phyloP scores from a whole-genome alignment of 2,329 filamentous ascomycete genomes.

The Hirsutella rhossiliensis region DNA sequence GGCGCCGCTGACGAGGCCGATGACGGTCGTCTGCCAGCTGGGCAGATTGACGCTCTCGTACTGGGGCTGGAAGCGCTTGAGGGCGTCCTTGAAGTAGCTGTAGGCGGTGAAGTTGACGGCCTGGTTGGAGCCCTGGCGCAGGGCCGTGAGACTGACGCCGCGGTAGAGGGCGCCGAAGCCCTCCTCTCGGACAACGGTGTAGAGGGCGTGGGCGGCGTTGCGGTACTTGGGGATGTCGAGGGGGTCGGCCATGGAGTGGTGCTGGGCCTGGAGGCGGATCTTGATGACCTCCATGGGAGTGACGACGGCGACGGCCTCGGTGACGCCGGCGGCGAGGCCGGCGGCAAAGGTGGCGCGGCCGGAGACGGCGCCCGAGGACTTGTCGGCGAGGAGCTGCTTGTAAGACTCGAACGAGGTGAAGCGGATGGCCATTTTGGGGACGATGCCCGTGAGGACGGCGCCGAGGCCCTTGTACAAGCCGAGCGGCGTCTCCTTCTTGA shows the following conservation, averaged over 20 bases:
- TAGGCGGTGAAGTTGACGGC: slow-evolving; percentile 99
- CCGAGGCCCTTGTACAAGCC: slow-evolving; percentile 97
- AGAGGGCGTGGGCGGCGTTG: slow-evolving; percentile 72
- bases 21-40: slow-evolving; percentile 79
- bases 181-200: slow-evolving; percentile 88
- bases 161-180: slow-evolving; percentile 80
- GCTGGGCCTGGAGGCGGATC: slow-evolving; percentile 94
- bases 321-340: slow-evolving; percentile 84
- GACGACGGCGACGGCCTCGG: slow-evolving; percentile 91
- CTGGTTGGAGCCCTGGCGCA: slow-evolving; percentile 93
- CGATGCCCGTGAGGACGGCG: slow-evolving; percentile 87
- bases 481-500: slow-evolving; percentile 79
- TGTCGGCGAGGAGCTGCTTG: slow-evolving; percentile 68
- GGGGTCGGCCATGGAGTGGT: slow-evolving; percentile 95
- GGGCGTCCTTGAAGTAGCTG: slow-evolving; percentile 73
- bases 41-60: slow-evolving; percentile 57
- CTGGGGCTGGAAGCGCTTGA: slow-evolving; percentile 63
- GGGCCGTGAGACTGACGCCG: slow-evolving; percentile 83
- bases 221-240: slow-evolving; percentile 95
- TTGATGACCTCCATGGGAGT: slow-evolving; percentile 99
- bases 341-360: slow-evolving; percentile 61
- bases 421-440: slow-evolving; percentile 98
- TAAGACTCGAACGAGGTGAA: slow-evolving; percentile 97
- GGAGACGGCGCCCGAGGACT: slow-evolving; percentile 53
- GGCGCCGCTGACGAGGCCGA: slow-evolving; percentile 82